Conservation (phyloP, 345 rosid genomes). For the Eucalyptus pumila region DNA sequence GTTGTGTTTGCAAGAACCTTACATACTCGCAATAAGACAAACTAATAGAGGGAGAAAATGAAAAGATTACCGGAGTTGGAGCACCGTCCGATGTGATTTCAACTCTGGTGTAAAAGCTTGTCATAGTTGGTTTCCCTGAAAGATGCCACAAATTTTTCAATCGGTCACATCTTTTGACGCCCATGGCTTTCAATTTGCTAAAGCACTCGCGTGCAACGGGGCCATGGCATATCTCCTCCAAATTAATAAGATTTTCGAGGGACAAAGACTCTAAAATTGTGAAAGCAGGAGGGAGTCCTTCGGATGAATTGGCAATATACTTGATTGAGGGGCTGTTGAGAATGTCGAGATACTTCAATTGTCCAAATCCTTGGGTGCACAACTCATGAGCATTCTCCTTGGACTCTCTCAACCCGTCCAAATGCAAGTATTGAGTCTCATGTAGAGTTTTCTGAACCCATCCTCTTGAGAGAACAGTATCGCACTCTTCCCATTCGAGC, state of each 20-base stretch:
- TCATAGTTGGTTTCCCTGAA: neutral
- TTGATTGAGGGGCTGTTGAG: neutral
- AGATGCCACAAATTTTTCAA: neutral
- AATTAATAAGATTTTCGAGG: neutral
- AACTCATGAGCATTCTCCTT: neutral
- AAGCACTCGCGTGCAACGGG: neutral
- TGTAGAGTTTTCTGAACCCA: neutral
- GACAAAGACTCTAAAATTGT: neutral
- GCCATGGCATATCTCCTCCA: neutral
- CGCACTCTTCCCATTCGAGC: neutral
- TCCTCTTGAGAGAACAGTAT: rapidly evolving
- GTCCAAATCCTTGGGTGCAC: neutral
- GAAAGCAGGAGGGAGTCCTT: neutral
- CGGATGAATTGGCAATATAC: neutral
- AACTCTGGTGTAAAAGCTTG: neutral
- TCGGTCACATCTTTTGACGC: rapidly evolving
- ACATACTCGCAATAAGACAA: too few relatives aligned
- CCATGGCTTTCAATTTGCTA: rapidly evolving
- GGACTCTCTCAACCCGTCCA: neutral
- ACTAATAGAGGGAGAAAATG: too few relatives aligned
- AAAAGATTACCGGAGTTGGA: neutral
- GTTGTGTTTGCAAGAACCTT: neutral
- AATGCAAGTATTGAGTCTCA: neutral
- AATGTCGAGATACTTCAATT: neutral
- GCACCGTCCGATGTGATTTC: neutral